Base-by-base conservation (phyloP, 2,329 filamentous ascomycete genomes). In the Nemania sp. region DNA sequence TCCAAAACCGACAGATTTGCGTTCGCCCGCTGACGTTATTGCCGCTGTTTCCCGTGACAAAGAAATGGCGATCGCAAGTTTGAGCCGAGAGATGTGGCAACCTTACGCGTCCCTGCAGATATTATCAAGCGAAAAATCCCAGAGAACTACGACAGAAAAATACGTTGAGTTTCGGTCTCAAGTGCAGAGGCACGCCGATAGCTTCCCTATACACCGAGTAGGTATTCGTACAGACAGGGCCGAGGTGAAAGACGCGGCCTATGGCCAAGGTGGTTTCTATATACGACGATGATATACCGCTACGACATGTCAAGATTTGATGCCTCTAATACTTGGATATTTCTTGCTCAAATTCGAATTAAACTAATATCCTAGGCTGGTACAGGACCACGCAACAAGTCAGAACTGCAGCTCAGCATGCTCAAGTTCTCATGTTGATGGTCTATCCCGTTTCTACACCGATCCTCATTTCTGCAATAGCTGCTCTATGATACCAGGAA, bases 191-290 rank as follows among this genome's bases (percentile, higher is more conserved):
- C 76, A 79, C 40, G 77, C 88, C 6, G 86, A 88, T 61, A 78
- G 78, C 55, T 76, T 89, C 3, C 87, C 87, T 2, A 67, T 87
- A 47, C 85, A 89, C 69, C 77, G 77, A 67, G 77, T 82, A 2
- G 87, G 87, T 0, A 78, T 90, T 45, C 78, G 87, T 53, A 84
- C 80, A 9, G 75, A 80, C 12, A 73, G 76, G 1, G 78, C 76
- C 9, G 73, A 76, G 29, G 69, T 80, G 69, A 78, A 78, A 64
- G 85, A 89, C 65, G 76, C 76, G 47, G 74, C 74, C 2, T 77
- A 79, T 57, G 82, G 82, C 2, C 79, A 73, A 20, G 82, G 82
- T 0, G 82, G 82, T 0, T 69, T 82, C 25, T 85, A 79, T 75
- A 77, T 84, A 62, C 65, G 71, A 25, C 71, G 76, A 51, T 77